A percentile compares a stretch with the other conserved stretches of the same genome.
Conservation (phyloP, 192 early-diverging fungal species). For the Coemansia sp. region DNA sequence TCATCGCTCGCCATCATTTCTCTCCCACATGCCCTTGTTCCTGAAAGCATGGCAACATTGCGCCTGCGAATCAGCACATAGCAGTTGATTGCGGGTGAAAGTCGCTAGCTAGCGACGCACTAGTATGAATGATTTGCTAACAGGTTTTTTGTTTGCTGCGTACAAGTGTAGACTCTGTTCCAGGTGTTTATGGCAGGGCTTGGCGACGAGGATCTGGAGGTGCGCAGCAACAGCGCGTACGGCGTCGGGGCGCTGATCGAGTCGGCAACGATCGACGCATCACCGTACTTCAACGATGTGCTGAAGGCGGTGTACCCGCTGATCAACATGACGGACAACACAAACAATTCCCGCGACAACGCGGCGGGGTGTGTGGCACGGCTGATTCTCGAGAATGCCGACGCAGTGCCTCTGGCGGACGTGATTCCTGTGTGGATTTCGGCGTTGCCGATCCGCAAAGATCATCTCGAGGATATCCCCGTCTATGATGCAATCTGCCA, state of each 20-base stretch:
- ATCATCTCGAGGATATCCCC: constrained; percentile 77
- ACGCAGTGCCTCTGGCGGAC: constrained; percentile 69
- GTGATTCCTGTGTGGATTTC: constrained; percentile 66
- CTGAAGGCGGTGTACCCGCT: constrained; percentile 66
- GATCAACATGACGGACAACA: constrained; percentile 50
- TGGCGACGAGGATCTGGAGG: constrained; percentile 75
- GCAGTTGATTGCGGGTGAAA: neutral
- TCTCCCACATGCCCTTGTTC: neutral
- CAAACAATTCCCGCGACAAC: constrained; percentile 65
- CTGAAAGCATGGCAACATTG: neutral
- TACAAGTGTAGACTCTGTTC: constrained; percentile 57
- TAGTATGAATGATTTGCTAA: neutral
- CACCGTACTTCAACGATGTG: constrained; percentile 64
- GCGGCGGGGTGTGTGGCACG: constrained; percentile 79
- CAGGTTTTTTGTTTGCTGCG: neutral
- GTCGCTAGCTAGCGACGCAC: no score
- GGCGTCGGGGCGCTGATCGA: constrained; percentile 72
- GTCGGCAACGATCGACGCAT: constrained; percentile 66
- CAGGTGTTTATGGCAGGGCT: constrained; percentile 71
- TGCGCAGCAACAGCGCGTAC: constrained; percentile 85
- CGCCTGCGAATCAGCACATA: neutral
- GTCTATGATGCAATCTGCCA: constrained; percentile 71
- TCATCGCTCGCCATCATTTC: constrained; percentile 4
- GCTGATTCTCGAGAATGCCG: constrained; percentile 66
- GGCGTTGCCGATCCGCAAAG: constrained; percentile 70